Base-by-base conservation (phyloP, 2,329 filamentous ascomycete species). In the Aureobasidium lini region DNA sequence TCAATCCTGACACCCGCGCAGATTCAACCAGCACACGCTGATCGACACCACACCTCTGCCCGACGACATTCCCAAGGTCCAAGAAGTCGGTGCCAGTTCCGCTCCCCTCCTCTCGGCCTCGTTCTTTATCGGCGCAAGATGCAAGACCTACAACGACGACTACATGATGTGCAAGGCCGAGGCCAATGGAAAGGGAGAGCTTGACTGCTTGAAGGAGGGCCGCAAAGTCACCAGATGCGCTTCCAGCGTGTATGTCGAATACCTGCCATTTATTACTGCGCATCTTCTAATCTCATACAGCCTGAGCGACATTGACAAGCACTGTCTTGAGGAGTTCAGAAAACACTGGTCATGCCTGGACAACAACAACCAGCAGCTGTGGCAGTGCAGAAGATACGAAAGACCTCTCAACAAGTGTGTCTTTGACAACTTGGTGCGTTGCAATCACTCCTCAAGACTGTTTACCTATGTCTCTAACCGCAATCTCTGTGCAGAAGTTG, bases 161-260 rank as follows among this genome's bases (percentile, higher is more conserved):
- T 99, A 88, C 79, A 99, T 99, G 93, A 89, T 95, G 80, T 99
- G 94, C 88, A 99, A 99, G 87, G 89, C 84, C 67, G 91, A 96
- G 78, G 86, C 90, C 69, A 87, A 89, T 64, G 94, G 94, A 69
- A 85, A 84, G 76, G 94, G 91, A 74, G 94, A 99, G 81, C 76
- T 95, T 64, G 90, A 96, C 67, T 99, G 94, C 78, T 79, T 99
- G 83, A 93, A 90, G 81, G 94, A 99, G 79, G 94, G 94, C 60
- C 84, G 94, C 74, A 89, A 94, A 76, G 94, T 99, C 63, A 99
- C 94, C 68, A 85, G 94, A 78, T 99, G 94, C 80, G 94, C 94
- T 61, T 87, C 89, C 68, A 95, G 90, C 77, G 94, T 99, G 90
- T 96, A 87, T 69, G 89, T 88, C 62, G 61, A 48, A 56, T 47